phyloP scores from a whole-genome alignment of 345 rosid species.

The Carallia pectinifolia region DNA sequence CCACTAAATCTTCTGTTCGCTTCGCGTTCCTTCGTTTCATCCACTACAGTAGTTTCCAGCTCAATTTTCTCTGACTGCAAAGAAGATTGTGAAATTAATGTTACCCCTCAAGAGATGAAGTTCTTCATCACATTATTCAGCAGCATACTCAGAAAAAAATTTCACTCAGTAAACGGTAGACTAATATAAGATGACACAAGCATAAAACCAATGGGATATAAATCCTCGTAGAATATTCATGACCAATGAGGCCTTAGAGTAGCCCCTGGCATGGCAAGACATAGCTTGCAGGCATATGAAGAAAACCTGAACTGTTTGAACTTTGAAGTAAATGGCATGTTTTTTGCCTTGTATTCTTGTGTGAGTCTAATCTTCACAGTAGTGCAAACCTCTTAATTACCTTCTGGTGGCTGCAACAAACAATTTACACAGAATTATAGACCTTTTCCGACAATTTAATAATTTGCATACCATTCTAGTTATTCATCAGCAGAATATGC shows the following conservation, averaged over 20 bases:
- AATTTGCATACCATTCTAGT: background rate
- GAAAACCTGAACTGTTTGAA: no score
- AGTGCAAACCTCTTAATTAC: background rate
- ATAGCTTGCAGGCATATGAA: no score
- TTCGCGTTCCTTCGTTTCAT: constrained; percentile 93
- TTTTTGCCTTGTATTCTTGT: no score
- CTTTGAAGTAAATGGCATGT: no score
- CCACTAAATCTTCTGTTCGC: constrained; percentile 90
- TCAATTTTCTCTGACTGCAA: constrained; percentile 93
- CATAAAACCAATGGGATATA: background rate
- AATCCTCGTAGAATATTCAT: background rate
- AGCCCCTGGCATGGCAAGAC: no score
- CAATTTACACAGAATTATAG: background rate
- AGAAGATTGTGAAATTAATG: constrained; percentile 9
- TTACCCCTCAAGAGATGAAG: background rate
- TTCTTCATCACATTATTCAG: background rate
- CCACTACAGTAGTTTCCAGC: constrained; percentile 96
- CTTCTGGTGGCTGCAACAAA: background rate
- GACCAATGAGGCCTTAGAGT: background rate
- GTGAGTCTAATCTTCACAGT: background rate
- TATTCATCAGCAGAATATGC: background rate
- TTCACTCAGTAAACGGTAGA: background rate
- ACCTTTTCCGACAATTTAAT: no score
- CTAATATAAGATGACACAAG: background rate
- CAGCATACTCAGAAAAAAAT: background rate